These are phyloP conservation scores for Hymenoscyphus repandus DNA, from an alignment of 2,329 filamentous ascomycete genomes.

Conservation along the genomic window DNA sequence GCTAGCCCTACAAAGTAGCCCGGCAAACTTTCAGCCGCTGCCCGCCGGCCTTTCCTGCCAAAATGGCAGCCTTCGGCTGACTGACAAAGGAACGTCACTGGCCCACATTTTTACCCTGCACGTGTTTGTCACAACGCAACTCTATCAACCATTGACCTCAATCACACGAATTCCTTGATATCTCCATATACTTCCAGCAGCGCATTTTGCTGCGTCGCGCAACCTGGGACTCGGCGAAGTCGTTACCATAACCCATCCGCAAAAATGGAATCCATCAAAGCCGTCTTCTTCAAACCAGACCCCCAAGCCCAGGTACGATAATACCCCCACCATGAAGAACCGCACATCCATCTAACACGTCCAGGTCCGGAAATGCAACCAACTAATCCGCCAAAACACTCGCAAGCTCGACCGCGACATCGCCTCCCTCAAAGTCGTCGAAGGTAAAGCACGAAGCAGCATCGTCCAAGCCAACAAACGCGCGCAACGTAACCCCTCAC, in stretches of 20 bases:
- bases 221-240: slow-evolving; percentile 6
- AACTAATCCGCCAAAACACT: slow-evolving; percentile 80
- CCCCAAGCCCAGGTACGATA: slow-evolving; percentile 79
- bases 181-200: no score
- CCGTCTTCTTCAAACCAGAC: slow-evolving; percentile 86
- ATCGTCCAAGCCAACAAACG: slow-evolving; percentile 81
- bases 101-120: neutral
- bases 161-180: no score
- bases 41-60: neutral
- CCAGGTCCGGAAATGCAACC: slow-evolving; percentile 93
- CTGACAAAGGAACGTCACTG: slow-evolving; percentile 1
- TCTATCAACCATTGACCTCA: neutral
- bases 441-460: slow-evolving; percentile 77
- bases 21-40: neutral
- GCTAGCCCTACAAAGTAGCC: no score
- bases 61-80: neutral
- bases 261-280: slow-evolving; percentile 79
- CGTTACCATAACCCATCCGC: neutral
- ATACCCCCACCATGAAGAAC: slow-evolving; percentile 3
- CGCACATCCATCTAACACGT: slow-evolving; percentile 4
- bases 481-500: slow-evolving; percentile 72
- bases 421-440: slow-evolving; percentile 67
- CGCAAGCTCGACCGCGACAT: slow-evolving; percentile 96
- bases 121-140: no score
- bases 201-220: neutral